Percentiles rank a stretch among this genome's conserved stretches.
phyloP scores from a whole-genome alignment of 371 early-diverging fungal genomes.

The Apophysomyces ossiformis region DNA sequence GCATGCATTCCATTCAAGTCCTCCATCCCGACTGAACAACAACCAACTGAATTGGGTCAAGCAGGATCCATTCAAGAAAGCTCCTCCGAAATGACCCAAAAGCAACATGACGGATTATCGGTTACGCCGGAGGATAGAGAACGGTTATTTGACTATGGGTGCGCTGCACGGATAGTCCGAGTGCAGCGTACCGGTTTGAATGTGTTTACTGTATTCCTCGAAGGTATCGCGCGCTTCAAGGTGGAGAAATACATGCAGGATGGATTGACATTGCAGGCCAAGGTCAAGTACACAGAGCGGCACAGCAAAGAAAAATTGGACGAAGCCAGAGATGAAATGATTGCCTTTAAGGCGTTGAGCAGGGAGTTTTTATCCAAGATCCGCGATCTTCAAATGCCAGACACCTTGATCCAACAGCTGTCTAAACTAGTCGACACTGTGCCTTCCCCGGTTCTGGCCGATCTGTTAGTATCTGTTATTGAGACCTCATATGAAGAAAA shows the following conservation, averaged over 20 bases:
- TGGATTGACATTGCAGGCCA: slow-evolving; percentile 26
- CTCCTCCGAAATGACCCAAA: not conserved
- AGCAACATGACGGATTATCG: slow-evolving; percentile 1
- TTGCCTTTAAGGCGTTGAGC: slow-evolving; percentile 60
- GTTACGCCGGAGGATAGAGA: slow-evolving; percentile 17
- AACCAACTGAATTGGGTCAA: not conserved
- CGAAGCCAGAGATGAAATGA: slow-evolving; percentile 39
- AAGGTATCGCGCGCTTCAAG: slow-evolving; percentile 34
- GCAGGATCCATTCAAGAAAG: not conserved
- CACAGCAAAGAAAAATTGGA: slow-evolving; percentile 52
- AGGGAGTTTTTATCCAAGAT: slow-evolving; percentile 61
- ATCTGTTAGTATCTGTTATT: slow-evolving; percentile 73
- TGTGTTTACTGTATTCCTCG: slow-evolving; percentile 35
- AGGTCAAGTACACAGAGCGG: slow-evolving; percentile 26
- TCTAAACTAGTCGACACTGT: slow-evolving; percentile 66
- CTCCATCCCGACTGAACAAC: not conserved
- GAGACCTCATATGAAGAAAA: slow-evolving; percentile 75
- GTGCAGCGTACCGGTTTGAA: slow-evolving; percentile 36
- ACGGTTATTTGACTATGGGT: slow-evolving; percentile 35
- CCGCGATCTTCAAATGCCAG: slow-evolving; percentile 70
- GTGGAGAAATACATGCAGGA: slow-evolving; percentile 22
- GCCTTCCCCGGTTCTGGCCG: slow-evolving; percentile 66
- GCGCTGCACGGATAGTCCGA: slow-evolving; percentile 45
- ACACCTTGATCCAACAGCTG: slow-evolving; percentile 65
- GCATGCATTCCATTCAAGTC: slow-evolving; percentile 32